Evolutionary conservation across 2,329 filamentous ascomycete genomes (phyloP).

Genomic region (Rhytidhysteron rufulum): DNA sequence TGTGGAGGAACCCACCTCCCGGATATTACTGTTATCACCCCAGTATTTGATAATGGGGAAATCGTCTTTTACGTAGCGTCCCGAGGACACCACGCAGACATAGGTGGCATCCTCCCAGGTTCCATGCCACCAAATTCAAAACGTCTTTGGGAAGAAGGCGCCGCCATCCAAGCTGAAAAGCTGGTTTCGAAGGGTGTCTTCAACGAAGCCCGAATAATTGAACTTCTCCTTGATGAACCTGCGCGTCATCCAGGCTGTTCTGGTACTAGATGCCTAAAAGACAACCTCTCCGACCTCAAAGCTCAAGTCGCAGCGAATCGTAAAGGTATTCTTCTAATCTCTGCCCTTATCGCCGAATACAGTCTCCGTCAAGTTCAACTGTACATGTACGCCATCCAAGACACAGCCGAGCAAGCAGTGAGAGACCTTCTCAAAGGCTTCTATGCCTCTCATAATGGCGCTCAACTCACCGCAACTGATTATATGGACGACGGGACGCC

Average conservation of each 20-base stretch:
- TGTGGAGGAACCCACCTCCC: constrained; percentile 81
- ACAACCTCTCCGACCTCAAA: constrained; percentile 84
- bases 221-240: constrained; percentile 69
- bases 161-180: constrained; percentile 56
- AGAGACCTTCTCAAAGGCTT: constrained; percentile 69
- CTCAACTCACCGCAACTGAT: constrained; percentile 70
- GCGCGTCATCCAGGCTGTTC: constrained; percentile 71
- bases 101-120: constrained; percentile 76
- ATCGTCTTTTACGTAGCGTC: constrained; percentile 82
- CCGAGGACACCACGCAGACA: constrained; percentile 77
- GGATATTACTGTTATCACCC: constrained; percentile 77
- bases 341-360: constrained; percentile 73
- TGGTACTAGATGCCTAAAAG: constrained; percentile 72
- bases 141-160: constrained; percentile 55
- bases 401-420: constrained; percentile 74
- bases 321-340: constrained; percentile 77
- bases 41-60: constrained; percentile 69
- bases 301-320: constrained; percentile 85
- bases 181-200: constrained; percentile 74
- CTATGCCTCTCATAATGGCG: constrained; percentile 63
- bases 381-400: constrained; percentile 80
- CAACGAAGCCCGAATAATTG: constrained; percentile 70
- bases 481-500: constrained; percentile 86
- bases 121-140: constrained; percentile 77
- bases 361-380: constrained; percentile 72